Evolutionary conservation across 1,284 basidiomycete species (phyloP), one percentile per base, ranked within the genome.

Genomic region (Ganoderma resinaceum): DNA sequence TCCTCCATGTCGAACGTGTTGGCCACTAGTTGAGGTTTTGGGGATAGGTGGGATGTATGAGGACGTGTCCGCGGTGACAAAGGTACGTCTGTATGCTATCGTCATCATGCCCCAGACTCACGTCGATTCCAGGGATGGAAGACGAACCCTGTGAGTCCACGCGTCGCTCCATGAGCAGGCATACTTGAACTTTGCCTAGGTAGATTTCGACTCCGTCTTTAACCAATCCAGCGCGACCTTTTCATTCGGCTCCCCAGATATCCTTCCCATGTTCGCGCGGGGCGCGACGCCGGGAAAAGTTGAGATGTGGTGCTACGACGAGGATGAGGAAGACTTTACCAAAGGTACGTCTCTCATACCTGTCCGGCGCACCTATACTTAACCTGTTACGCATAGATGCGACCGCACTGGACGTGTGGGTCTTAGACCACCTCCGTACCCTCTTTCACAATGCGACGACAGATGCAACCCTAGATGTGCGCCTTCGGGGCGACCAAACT

Each of bases 241-340:
- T 75, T 91, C 93, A 0, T 96, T 96, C 72, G 95, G 95, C 2
- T 95, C 92, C 2, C 95, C 95, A 0, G 95, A 97, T 78, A 97
- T 97, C 67, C 80, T 97, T 4, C 94, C 94, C 14, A 97, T 97
- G 93, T 97, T 97, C 75, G 84, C 89, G 20, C 85, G 87, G 7
- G 94, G 94, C 18, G 94, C 93, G 3, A 85, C 84, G 0, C 85
- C 87, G 0, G 91, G 89, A 0, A 92, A 86, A 71, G 93, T 96
- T 0, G 85, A 87, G 58, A 89, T 89, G 63, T 95, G 91, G 91
- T 88, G 85, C 64, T 96, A 96, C 77, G 80, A 91, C 65, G 92
- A 93, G 75, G 87, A 91, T 31, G 91, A 89, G 49, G 94, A 95
- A 74, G 93, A 95, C 77, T 95, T 95, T 72, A 95, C 94, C 0